A percentile compares a stretch with the other conserved stretches of the same genome.
These are phyloP conservation scores for Porogramme epimiltina DNA, from an alignment of 1,284 basidiomycete genomes.

Conservation along the genomic window DNA sequence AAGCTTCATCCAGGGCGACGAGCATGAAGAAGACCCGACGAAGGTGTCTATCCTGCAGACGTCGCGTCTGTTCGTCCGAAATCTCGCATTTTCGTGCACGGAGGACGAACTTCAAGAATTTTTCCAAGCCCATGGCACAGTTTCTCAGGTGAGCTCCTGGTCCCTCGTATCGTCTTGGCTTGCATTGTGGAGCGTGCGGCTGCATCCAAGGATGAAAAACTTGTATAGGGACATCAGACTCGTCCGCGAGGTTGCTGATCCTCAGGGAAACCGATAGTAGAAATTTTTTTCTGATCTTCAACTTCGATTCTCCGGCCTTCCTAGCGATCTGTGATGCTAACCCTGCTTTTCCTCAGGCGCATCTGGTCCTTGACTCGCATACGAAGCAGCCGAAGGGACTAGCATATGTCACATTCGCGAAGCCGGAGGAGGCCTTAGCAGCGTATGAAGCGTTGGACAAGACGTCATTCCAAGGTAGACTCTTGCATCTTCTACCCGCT, in stretches of 20 bases:
- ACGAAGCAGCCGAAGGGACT: slow-evolving; percentile 81
- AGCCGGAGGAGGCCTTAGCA: slow-evolving; percentile 66
- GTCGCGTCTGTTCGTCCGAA: slow-evolving; percentile 88
- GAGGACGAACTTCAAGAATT: slow-evolving; percentile 71
- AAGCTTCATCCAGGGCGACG: slow-evolving; percentile 2
- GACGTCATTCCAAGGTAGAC: slow-evolving; percentile 88
- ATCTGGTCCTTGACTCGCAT: slow-evolving; percentile 75
- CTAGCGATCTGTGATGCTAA: slow-evolving; percentile 8
- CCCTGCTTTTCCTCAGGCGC: slow-evolving; percentile 53
- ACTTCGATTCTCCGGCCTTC: slow-evolving; percentile 1
- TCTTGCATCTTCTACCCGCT: slow-evolving; percentile 89
- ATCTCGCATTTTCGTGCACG: slow-evolving; percentile 85
- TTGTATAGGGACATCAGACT: slow-evolving; percentile 50
- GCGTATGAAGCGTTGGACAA: slow-evolving; percentile 85
- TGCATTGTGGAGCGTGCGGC: slow-evolving; percentile 3
- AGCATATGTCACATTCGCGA: slow-evolving; percentile 81
- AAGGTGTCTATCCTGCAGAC: slow-evolving; percentile 76
- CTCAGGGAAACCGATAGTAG: slow-evolving; percentile 63
- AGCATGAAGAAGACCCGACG: slow-evolving; percentile 40
- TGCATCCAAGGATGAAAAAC: slow-evolving; percentile 38
- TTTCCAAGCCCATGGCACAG: slow-evolving; percentile 72
- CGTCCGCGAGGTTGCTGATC: slow-evolving; percentile 56
- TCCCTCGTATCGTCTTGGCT: neutral
- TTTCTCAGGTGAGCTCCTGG: slow-evolving; percentile 66
- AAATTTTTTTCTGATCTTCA: slow-evolving; percentile 33